phyloP scores from a whole-genome alignment of 2,329 filamentous ascomycete genomes.

The Tolypocladium ovalisporum region DNA sequence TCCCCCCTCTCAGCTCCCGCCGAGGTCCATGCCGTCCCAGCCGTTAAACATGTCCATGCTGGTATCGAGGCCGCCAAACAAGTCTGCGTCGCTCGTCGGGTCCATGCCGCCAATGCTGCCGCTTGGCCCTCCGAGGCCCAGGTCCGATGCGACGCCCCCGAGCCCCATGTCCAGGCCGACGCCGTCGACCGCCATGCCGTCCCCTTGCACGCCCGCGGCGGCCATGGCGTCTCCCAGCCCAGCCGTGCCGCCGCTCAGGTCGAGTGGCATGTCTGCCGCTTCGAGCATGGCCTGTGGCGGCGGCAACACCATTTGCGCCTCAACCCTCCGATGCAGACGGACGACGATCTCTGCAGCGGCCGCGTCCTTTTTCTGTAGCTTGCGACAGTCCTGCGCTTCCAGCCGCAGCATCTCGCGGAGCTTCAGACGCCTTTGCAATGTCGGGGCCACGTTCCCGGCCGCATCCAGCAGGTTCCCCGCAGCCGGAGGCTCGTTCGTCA shows the following conservation, averaged over 20 bases:
- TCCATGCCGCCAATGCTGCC: conserved; percentile 20
- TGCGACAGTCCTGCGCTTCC: conserved; percentile 46
- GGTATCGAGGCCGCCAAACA: conserved; percentile 27
- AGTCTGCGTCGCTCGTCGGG: conserved; percentile 22
- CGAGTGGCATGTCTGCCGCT: conserved; percentile 27
- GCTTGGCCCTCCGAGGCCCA: conserved; percentile 24
- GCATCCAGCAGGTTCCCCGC: conserved; percentile 20
- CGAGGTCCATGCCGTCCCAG: conserved; percentile 25
- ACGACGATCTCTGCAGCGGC: conserved; percentile 49
- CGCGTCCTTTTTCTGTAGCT: conserved; percentile 44
- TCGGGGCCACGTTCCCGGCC: conserved; percentile 21
- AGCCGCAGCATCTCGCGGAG: conserved; percentile 49
- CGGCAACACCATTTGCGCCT: conserved; percentile 47
- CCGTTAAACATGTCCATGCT: conserved; percentile 34
- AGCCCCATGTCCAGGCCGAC: conserved; percentile 35
- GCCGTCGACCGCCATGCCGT: conserved; percentile 27
- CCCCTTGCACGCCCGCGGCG: conserved; percentile 27
- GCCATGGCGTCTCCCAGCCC: conserved; percentile 31
- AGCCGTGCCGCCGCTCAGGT: conserved; percentile 24
- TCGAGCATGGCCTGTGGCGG: conserved; percentile 31
- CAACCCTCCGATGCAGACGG: conserved; percentile 51
- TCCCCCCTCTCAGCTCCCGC: conserved; percentile 1
- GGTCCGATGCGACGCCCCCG: conserved; percentile 22
- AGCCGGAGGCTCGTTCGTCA: conserved; percentile 29
- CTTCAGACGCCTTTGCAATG: conserved; percentile 37